Base-by-base conservation (phyloP, 169 alveolate species). In the Plasmodium yoelii region DNA sequence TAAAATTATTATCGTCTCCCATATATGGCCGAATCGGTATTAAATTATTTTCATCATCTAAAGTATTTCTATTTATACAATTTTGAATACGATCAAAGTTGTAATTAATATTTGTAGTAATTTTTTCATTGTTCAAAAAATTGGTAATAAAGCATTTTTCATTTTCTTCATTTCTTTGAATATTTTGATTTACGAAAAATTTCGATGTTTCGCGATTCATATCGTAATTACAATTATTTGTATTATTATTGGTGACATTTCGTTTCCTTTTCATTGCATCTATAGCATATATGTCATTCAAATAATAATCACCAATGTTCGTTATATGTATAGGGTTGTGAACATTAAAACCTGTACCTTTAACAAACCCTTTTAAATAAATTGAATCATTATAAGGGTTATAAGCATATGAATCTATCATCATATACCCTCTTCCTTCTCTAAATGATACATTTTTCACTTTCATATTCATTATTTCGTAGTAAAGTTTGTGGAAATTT, bases 371-470 rank as follows among this genome's bases (percentile, higher is more conserved):
- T 57, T 87, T 91, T 39, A 94, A 44, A 46, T 64, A 72, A 26
- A 94, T 19, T 39, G 87, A 87, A 69, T 87, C 93, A 22, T 70
- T 47, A 7, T 57, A 28, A 12, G 73, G 53, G 44, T 94, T 92
- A 65, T 94, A 94, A 53, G 55, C 60, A 90, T 65, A 82, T 28
- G 88, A 90, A 39, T 75, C 91, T 6, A 87, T 88, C 88, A 94
- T 24, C 92, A 94, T 86, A 84, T 94, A 94, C 0, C 96, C 95
- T 57, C 96, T 72, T n/a, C 93, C 95, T 55, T 88, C 73, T 28
- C 96, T 67, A 93, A 94, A 94, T 13, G 94, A 86, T 2, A 92
- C 87, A 9, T 61, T 75, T 44, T 77, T 57, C 7, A 80, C 22
- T 19, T 93, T 90, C 56, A 90, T 93, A 63, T 89, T 72, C 67